These are phyloP conservation scores for Pleurotus eryngii DNA, from an alignment of 768 basidiomycete genomes.

Conservation along the genomic window DNA sequence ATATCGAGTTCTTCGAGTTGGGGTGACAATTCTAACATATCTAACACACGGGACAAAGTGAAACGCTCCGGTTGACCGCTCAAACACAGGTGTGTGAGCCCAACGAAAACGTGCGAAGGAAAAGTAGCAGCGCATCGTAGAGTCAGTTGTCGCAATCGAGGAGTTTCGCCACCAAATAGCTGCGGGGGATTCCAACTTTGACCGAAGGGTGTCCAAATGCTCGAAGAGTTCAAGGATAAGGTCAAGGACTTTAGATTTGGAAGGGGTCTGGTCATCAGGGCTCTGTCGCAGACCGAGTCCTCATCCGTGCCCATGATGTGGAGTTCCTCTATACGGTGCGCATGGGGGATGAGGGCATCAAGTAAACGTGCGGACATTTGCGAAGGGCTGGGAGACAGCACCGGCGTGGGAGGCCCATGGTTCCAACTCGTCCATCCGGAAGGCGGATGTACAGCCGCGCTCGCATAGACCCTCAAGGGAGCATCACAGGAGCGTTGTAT, in stretches of 20 bases:
- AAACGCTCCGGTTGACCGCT: not conserved
- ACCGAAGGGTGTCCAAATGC: not conserved
- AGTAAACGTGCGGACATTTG: not conserved
- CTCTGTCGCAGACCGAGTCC: not conserved
- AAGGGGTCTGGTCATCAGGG: slow-evolving; percentile 1
- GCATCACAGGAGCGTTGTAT: not conserved
- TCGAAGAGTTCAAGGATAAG: not conserved
- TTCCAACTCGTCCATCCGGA: not conserved
- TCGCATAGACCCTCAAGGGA: not conserved
- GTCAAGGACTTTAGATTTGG: slow-evolving; percentile 1
- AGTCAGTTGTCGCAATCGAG: slow-evolving; percentile 1
- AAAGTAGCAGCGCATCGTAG: not conserved
- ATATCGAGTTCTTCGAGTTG: slow-evolving; percentile 1
- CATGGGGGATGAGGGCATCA: not conserved
- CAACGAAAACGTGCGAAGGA: not conserved
- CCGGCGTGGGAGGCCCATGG: not conserved
- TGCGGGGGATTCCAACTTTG: not conserved
- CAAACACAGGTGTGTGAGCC: slow-evolving; percentile 6
- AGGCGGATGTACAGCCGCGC: not conserved
- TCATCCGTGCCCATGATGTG: not conserved
- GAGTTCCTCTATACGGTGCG: not conserved
- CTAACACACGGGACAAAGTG: not conserved
- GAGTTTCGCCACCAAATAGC: not conserved
- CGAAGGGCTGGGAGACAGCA: no score
- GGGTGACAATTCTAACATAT: not conserved